Conservation (phyloP, 352 stramenopile species). For the Phytopythium helicoides region DNA sequence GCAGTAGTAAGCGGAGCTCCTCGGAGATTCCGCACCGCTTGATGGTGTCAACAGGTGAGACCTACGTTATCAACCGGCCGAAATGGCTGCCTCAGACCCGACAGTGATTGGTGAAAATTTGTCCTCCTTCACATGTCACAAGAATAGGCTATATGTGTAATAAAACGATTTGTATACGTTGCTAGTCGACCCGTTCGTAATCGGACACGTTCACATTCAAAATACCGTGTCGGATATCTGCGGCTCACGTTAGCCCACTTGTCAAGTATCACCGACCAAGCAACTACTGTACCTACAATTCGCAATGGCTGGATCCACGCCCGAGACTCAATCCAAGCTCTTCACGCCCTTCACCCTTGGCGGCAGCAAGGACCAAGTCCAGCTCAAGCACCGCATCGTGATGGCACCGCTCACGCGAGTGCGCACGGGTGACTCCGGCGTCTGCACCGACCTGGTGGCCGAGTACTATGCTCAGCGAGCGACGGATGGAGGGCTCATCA, state of each 20-base stretch:
- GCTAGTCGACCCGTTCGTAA: no score
- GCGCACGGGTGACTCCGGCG: constrained; percentile 19
- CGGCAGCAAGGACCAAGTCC: constrained; percentile 19
- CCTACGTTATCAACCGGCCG: constrained; percentile 3
- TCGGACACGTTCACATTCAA: no score
- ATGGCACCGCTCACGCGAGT: constrained; percentile 47
- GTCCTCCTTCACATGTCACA: no score
- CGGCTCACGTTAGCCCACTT: no score
- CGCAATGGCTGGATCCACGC: neutral
- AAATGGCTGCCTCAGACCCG: no score
- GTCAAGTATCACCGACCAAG: neutral
- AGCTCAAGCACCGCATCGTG: constrained; percentile 42
- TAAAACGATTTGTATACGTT: no score
- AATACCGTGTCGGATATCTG: no score
- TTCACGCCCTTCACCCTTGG: constrained; percentile 36
- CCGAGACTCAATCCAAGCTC: constrained; percentile 16
- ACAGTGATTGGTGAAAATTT: no score
- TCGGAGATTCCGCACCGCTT: no score
- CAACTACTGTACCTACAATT: neutral
- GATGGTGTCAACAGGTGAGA: neutral
- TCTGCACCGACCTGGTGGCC: constrained; percentile 19
- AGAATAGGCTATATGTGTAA: no score
- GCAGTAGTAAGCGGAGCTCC: no score
- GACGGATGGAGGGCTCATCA: constrained; percentile 42
- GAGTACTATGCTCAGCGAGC: constrained; percentile 44